A percentile compares a stretch with the other conserved stretches of the same genome.
These are phyloP conservation scores for Musa troglodytarum DNA, from an alignment of 176 grass and related monocot species.

Conservation along the genomic window DNA sequence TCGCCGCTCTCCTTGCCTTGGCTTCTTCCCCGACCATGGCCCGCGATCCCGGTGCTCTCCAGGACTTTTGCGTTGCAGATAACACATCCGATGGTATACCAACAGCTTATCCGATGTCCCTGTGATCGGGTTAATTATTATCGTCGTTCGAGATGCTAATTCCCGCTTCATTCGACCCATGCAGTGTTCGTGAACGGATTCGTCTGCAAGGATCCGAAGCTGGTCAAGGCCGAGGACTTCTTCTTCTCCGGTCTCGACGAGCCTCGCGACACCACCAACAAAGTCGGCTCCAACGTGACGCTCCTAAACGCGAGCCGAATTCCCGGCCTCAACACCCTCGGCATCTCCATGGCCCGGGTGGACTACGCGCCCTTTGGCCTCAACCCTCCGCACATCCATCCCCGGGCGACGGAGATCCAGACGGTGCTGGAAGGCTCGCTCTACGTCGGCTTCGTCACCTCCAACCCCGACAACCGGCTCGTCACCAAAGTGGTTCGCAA, in stretches of 20 bases:
- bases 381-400: slow-evolving; percentile 64
- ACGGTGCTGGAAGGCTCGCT: slow-evolving; percentile 43
- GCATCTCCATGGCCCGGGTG: slow-evolving; percentile 36
- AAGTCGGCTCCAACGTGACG: slow-evolving; percentile 29
- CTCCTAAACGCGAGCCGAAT: slow-evolving; percentile 19
- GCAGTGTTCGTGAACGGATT: slow-evolving; percentile 69
- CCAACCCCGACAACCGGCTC: slow-evolving; percentile 55
- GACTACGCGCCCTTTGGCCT: slow-evolving; percentile 50
- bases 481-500: slow-evolving; percentile 19
- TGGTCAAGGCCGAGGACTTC: too few relatives aligned
- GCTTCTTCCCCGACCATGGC: too few relatives aligned
- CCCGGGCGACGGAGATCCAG: slow-evolving; percentile 46
- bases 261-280: slow-evolving; percentile 31
- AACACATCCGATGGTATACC: too few relatives aligned
- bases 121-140: too few relatives aligned
- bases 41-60: too few relatives aligned
- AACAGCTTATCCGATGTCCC: too few relatives aligned
- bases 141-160: too few relatives aligned
- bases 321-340: slow-evolving; percentile 25
- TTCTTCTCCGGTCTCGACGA: too few relatives aligned
- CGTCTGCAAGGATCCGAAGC: slow-evolving; percentile 56
- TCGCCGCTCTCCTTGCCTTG: too few relatives aligned
- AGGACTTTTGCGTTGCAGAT: too few relatives aligned
- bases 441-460: slow-evolving; percentile 49
- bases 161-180: too few relatives aligned